Evolutionary conservation across 2,329 filamentous ascomycete species (phyloP).

Genomic region (Colletotrichum orbiculare): DNA sequence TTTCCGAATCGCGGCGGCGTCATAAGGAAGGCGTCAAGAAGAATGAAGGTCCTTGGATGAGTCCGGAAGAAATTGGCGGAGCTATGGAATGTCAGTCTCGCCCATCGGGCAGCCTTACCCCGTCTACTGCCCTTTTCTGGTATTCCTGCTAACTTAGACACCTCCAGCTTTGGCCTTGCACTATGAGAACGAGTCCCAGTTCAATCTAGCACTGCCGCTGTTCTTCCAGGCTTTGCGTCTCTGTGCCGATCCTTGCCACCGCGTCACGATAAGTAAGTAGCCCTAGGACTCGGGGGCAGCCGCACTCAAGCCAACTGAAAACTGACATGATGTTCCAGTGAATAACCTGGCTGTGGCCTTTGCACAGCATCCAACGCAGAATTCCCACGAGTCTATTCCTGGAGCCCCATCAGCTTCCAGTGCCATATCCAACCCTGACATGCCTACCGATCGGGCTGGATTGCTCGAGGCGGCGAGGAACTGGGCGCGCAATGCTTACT

Average conservation of each 20-base stretch:
- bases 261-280: conserved; percentile 77
- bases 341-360: conserved; percentile 83
- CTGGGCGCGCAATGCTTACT: conserved; percentile 84
- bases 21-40: conserved; percentile 74
- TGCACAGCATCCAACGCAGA: conserved; percentile 70
- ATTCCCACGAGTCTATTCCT: conserved; percentile 35
- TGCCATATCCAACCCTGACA: conserved; percentile 37
- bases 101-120: background rate
- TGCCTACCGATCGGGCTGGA: conserved; percentile 62
- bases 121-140: background rate
- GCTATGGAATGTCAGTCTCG: conserved; percentile 70
- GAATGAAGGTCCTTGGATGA: conserved; percentile 78
- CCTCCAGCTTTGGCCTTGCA: conserved; percentile 75
- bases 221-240: conserved; percentile 86
- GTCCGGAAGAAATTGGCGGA: conserved; percentile 76
- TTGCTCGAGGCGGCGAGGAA: conserved; percentile 76
- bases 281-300: background rate
- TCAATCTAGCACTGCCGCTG: conserved; percentile 85
- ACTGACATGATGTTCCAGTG: conserved; percentile 60
- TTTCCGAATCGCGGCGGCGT: conserved; percentile 79
- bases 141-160: conserved; percentile 43
- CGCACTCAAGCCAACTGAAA: background rate
- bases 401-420: conserved; percentile 29
- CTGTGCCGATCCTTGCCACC: conserved; percentile 76
- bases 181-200: conserved; percentile 79